phyloP scores from a whole-genome alignment of 805 yeast species.

The Candida piceae region DNA sequence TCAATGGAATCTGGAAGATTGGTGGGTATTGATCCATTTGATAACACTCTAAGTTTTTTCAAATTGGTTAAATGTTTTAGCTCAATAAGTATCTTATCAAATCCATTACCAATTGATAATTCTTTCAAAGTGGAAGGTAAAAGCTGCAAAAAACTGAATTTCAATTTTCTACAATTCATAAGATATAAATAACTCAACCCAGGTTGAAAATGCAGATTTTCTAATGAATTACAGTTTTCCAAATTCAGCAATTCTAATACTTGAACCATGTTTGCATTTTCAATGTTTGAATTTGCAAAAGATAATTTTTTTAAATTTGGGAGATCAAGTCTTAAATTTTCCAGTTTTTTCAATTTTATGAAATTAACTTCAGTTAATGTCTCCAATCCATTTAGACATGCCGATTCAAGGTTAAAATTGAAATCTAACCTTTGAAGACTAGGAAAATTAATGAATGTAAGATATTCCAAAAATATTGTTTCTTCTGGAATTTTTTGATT shows the following conservation, averaged over 20 bases:
- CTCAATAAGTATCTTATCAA: not conserved
- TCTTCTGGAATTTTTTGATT: not conserved
- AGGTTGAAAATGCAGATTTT: not conserved
- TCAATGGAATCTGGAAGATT: not conserved
- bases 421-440: not conserved
- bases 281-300: not conserved
- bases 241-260: not conserved
- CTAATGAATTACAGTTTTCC: not conserved
- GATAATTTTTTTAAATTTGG: not conserved
- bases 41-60: not conserved
- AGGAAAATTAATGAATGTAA: not conserved
- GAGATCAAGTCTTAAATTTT: slow-evolving; percentile 1
- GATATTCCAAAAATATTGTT: not conserved
- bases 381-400: not conserved
- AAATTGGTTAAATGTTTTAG: not conserved
- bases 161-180: not conserved
- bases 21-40: not conserved
- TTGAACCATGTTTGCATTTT: not conserved
- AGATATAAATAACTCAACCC: not conserved
- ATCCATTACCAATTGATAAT: not conserved
- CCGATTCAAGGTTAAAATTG: not conserved
- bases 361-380: not conserved
- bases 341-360: not conserved
- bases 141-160: not conserved
- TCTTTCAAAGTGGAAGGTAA: not conserved